Percentiles rank a stretch among this genome's conserved stretches.
phyloP scores from a whole-genome alignment of 1,284 basidiomycete genomes.

The Trametes hirsuta region DNA sequence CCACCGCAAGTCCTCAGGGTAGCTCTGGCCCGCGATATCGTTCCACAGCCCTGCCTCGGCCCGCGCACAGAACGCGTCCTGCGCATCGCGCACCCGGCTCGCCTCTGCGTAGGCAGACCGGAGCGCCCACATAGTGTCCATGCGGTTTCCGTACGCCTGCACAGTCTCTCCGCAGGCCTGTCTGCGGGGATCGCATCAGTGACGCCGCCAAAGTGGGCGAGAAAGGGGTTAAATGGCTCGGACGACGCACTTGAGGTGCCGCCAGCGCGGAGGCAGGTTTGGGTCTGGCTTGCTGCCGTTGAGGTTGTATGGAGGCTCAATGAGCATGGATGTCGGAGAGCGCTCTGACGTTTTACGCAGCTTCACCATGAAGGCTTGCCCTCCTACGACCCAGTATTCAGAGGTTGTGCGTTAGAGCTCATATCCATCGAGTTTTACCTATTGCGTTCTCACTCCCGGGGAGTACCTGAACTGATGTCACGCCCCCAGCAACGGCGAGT shows the following conservation, averaged over 20 bases:
- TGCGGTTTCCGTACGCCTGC: conserved; percentile 47
- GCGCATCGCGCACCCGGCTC: conserved; percentile 69
- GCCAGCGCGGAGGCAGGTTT: conserved; percentile 42
- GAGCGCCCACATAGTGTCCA: conserved; percentile 67
- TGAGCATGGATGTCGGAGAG: conserved; percentile 47
- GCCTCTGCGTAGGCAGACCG: conserved; percentile 71
- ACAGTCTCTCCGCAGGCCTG: conserved; percentile 65
- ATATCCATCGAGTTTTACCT: conserved; percentile 19
- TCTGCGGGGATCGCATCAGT: conserved; percentile 38
- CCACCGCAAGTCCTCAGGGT: conserved; percentile 82
- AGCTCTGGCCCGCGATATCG: conserved; percentile 52
- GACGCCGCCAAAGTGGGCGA: background rate
- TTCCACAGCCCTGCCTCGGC: conserved; percentile 64
- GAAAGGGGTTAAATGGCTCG: background rate
- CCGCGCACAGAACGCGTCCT: conserved; percentile 73
- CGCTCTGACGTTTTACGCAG: conserved; percentile 48
- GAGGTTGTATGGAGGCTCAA: conserved; percentile 48
- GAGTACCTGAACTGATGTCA: conserved; percentile 49
- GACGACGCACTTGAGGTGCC: conserved; percentile 45
- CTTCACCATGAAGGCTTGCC: conserved; percentile 58
- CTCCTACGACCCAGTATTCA: conserved; percentile 28
- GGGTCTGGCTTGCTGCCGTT: conserved; percentile 37
- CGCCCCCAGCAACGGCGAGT: conserved; percentile 49
- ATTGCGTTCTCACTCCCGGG: conserved; percentile 37
- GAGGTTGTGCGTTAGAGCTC: too few relatives aligned